Conservation (phyloP, 768 basidiomycete genomes). For the Boletus edulis region DNA sequence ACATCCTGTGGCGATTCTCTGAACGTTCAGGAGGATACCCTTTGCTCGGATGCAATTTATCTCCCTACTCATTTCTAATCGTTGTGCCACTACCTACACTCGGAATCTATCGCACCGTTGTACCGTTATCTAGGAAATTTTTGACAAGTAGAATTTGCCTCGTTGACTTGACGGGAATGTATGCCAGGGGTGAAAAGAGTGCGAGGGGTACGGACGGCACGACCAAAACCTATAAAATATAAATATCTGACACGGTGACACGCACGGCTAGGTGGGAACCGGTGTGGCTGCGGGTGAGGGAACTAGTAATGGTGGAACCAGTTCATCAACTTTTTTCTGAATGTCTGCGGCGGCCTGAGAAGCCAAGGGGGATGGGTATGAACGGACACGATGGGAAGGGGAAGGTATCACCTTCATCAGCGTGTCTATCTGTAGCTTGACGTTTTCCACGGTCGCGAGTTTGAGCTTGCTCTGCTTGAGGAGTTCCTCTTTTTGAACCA, state of each 20-base stretch:
- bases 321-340: conserved; percentile 73
- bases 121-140: conserved; percentile 31
- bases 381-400: conserved; percentile 4
- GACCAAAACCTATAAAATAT: conserved; percentile 4
- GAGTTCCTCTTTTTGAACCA: conserved; percentile 71
- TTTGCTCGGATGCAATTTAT: conserved; percentile 17
- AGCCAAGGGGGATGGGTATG: conserved; percentile 13
- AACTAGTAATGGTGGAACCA: conserved; percentile 45
- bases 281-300: conserved; percentile 28
- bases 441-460: conserved; percentile 66
- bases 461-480: conserved; percentile 80
- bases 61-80: conserved; percentile 18
- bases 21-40: conserved; percentile 29
- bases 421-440: conserved; percentile 74
- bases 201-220: not conserved
- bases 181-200: not conserved
- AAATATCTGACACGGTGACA: not conserved
- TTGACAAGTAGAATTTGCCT: conserved; percentile 18
- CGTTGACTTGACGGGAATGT: conserved; percentile 1
- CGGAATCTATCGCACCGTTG: conserved; percentile 27
- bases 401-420: conserved; percentile 59
- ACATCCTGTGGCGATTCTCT: conserved; percentile 12
- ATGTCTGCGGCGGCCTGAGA: conserved; percentile 64
- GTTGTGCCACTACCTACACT: conserved; percentile 19
- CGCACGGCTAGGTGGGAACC: conserved; percentile 15